Evolutionary conservation across 2,329 filamentous ascomycete species (phyloP).

Genomic region (Pseudopithomyces chartarum): DNA sequence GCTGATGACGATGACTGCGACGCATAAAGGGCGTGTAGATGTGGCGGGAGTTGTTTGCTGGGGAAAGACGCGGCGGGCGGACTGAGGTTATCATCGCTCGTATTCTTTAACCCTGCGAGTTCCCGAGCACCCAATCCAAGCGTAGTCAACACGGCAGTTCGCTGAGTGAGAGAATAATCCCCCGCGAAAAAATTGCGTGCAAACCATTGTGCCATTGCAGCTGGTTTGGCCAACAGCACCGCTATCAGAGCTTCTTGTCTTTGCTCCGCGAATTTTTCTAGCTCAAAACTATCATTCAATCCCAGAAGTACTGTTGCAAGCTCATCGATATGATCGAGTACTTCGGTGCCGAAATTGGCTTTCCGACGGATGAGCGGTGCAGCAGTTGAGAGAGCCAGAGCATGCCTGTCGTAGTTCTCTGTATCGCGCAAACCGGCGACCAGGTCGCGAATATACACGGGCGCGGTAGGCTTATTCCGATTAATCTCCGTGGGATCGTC

Average conservation of each 20-base stretch:
- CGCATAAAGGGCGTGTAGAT: slow-evolving; percentile 74
- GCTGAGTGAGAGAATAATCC: slow-evolving; percentile 86
- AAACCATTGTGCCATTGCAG: slow-evolving; percentile 82
- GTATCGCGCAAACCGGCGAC: slow-evolving; percentile 78
- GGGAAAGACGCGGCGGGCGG: slow-evolving; percentile 65
- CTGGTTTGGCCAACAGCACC: slow-evolving; percentile 75
- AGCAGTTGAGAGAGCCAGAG: slow-evolving; percentile 77
- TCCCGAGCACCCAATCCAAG: slow-evolving; percentile 84
- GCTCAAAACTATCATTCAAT: slow-evolving; percentile 82
- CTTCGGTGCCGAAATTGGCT: slow-evolving; percentile 83
- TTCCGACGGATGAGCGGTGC: slow-evolving; percentile 85
- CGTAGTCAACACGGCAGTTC: slow-evolving; percentile 79
- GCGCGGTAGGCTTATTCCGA: slow-evolving; percentile 79
- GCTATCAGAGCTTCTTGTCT: slow-evolving; percentile 82
- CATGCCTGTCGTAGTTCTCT: slow-evolving; percentile 84
- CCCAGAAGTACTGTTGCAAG: slow-evolving; percentile 77
- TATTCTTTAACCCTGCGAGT: slow-evolving; percentile 73
- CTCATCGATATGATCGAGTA: slow-evolving; percentile 81
- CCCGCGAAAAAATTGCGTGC: slow-evolving; percentile 85
- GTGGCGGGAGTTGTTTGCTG: slow-evolving; percentile 76
- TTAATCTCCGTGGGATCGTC: slow-evolving; percentile 88
- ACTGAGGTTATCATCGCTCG: slow-evolving; percentile 53
- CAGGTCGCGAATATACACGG: slow-evolving; percentile 89
- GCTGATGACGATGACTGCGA: slow-evolving; percentile 43
- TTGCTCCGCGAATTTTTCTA: slow-evolving; percentile 72